Evolutionary conservation across 345 rosid species (phyloP).

Genomic region (Populus pruinosa): DNA sequence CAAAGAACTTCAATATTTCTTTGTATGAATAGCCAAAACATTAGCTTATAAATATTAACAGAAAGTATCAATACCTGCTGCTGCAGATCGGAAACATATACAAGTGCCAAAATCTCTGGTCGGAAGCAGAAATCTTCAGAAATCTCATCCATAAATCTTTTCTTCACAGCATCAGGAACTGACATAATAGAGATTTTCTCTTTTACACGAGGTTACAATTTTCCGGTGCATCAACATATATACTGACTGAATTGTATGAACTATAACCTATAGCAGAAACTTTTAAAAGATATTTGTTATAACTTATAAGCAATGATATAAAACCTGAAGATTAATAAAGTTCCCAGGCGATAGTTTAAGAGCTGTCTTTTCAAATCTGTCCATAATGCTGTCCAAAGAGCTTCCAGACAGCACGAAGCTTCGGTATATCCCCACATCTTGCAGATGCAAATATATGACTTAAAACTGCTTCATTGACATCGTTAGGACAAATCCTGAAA

Average conservation of each 20-base stretch:
- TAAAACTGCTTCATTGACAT: slow-evolving; percentile 83
- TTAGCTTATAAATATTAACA: not conserved
- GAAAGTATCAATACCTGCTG: slow-evolving; percentile 31
- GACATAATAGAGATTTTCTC: slow-evolving; percentile 42
- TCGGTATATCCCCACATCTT: slow-evolving; percentile 78
- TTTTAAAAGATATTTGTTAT: not conserved
- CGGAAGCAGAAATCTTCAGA: slow-evolving; percentile 37
- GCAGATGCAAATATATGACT: slow-evolving; percentile 79
- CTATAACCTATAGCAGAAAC: not conserved
- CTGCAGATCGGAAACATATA: slow-evolving; percentile 44
- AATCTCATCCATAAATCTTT: slow-evolving; percentile 48
- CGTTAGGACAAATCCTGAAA: slow-evolving; percentile 62
- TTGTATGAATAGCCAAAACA: not conserved
- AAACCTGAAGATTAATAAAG: slow-evolving; percentile 71
- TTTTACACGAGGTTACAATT: slow-evolving; percentile 38
- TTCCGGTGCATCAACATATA: not conserved
- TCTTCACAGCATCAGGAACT: slow-evolving; percentile 51
- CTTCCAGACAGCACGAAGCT: slow-evolving; percentile 55
- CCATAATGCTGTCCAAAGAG: slow-evolving; percentile 74
- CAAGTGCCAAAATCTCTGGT: slow-evolving; percentile 51
- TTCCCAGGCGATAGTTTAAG: slow-evolving; percentile 33
- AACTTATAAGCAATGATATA: not conserved
- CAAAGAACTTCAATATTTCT: not conserved
- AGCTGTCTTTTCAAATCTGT: slow-evolving; percentile 43
- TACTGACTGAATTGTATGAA: not conserved